phyloP scores from a whole-genome alignment of 371 early-diverging fungal species.

The Apophysomyces trapeziformis region DNA sequence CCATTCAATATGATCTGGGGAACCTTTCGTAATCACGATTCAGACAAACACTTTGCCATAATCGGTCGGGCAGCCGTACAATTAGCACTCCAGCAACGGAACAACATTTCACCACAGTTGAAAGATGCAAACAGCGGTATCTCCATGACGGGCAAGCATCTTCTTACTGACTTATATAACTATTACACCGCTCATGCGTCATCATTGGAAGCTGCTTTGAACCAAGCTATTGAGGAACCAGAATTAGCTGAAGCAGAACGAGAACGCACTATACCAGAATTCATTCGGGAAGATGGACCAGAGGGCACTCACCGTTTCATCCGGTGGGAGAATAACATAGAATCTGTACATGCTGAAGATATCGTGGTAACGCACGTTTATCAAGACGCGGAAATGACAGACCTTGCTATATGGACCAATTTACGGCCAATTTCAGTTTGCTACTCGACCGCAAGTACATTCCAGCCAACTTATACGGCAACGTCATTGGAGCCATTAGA shows the following conservation, averaged over 20 bases:
- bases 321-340: conserved; percentile 49
- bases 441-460: conserved; percentile 20
- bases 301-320: conserved; percentile 35
- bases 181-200: conserved; percentile 25
- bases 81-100: conserved; percentile 23
- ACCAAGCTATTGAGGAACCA: conserved; percentile 23
- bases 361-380: conserved; percentile 39
- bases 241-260: conserved; percentile 36
- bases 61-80: conserved; percentile 32
- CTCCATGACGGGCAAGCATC: conserved; percentile 22
- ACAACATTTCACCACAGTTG: conserved; percentile 29
- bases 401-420: conserved; percentile 35
- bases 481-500: conserved; percentile 19
- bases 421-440: conserved; percentile 28
- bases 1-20: conserved; percentile 41
- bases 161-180: conserved; percentile 36
- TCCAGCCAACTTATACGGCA: conserved; percentile 4
- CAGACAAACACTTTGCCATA: conserved; percentile 29
- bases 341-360: conserved; percentile 36
- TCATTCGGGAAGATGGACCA: conserved; percentile 35
- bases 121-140: conserved; percentile 20
- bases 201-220: conserved; percentile 21
- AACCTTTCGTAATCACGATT: conserved; percentile 21
- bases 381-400: conserved; percentile 44
- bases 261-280: conserved; percentile 35